Evolutionary conservation across 768 basidiomycete genomes (phyloP), one percentile per base, ranked within the genome.

Genomic region (Naematelia aurantialba): DNA sequence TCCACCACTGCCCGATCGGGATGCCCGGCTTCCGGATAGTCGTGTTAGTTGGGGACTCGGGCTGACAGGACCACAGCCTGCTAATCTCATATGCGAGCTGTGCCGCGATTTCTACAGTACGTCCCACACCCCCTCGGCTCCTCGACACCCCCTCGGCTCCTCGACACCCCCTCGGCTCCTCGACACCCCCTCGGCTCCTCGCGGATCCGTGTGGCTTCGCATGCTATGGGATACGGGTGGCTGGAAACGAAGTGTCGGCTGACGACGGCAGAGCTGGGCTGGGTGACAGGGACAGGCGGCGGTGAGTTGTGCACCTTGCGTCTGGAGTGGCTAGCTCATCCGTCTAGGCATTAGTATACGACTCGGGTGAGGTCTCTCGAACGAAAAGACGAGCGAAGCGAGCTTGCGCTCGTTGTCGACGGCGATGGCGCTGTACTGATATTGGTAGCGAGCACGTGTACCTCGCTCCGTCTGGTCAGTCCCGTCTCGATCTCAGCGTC

Each of bases 211-310:
- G n/a, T n/a, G n/a, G n/a, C n/a, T n/a, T n/a, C n/a, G n/a, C n/a
- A n/a, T n/a, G n/a, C n/a, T n/a, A n/a, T n/a, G n/a, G n/a, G n/a
- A n/a, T n/a, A n/a, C n/a, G n/a, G n/a, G n/a, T n/a, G n/a, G n/a
- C n/a, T n/a, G n/a, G n/a, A n/a, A n/a, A n/a, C n/a, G n/a, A n/a
- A n/a, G n/a, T 61, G 11, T 14, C 12, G 10, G 25, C 58, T 63
- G 55, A 65, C 45, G 14, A 0, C 47, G 48, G 5, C 30, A 76
- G 74, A 74, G 45, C 82, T 92, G 21, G 91, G 91, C 13, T 92
- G 91, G 91, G 91, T 92, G 1, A 92, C 90, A 2, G 90, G 91
- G 14, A 92, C 91, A 1, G 90, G 89, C 4, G 79, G 79, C 22
- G 77, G 77, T 73, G 39, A 52, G 69, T n/a, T n/a, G n/a, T 68